Evolutionary conservation across 805 yeast genomes (phyloP).

Genomic region (Monosporozyma solicola): DNA sequence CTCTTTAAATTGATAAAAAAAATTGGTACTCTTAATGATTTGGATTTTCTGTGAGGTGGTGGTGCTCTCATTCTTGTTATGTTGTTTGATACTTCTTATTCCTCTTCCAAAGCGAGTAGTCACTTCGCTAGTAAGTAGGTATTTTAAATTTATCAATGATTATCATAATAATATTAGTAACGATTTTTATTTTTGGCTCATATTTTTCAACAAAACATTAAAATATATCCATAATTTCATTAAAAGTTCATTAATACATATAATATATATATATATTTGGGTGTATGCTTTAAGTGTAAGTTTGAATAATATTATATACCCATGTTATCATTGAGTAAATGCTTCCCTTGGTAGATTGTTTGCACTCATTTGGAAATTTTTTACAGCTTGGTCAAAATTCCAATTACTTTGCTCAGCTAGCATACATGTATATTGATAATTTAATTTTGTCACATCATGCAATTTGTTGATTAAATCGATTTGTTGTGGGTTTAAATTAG

Average conservation of each 20-base stretch:
- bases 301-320: neutral
- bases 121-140: neutral
- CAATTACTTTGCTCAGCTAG: conserved; percentile 82
- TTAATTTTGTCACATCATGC: conserved; percentile 64
- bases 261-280: neutral
- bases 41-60: conserved; percentile 26
- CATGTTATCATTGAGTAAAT: conserved; percentile 24
- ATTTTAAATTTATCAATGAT: neutral
- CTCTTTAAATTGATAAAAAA: conserved; percentile 10
- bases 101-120: neutral
- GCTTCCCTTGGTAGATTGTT: conserved; percentile 53
- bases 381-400: conserved; percentile 62
- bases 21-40: conserved; percentile 12
- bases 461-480: conserved; percentile 57
- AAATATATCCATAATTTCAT: neutral
- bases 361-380: conserved; percentile 62
- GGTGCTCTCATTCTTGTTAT: conserved; percentile 25
- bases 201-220: neutral
- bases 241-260: neutral
- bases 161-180: neutral
- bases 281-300: neutral
- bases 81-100: neutral
- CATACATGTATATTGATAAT: conserved; percentile 70
- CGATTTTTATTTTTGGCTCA: too few species aligned
- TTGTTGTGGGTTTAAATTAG: conserved; percentile 46